A percentile compares a stretch with the other conserved stretches of the same genome.
phyloP scores from a whole-genome alignment of 129 eudicot genomes.

The Glebionis coronaria region DNA sequence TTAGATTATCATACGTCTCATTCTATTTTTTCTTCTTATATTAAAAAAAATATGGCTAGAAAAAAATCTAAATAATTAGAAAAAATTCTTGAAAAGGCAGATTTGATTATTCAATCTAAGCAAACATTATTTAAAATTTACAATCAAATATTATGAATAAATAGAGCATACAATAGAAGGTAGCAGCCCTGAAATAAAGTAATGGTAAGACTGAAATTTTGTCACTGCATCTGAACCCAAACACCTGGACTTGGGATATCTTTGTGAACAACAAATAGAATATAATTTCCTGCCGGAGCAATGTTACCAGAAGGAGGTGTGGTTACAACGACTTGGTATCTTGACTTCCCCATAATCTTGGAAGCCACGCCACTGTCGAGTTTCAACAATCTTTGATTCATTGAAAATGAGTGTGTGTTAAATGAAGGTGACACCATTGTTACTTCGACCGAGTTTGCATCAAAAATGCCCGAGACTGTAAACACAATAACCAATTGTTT shows the following conservation, averaged over 20 bases:
- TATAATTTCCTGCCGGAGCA: conserved; percentile 57
- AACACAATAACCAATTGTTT: conserved; percentile 8
- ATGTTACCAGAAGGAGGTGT: conserved; percentile 42
- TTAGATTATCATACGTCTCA: no score
- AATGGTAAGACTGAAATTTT: background rate
- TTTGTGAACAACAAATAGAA: conserved; percentile 58
- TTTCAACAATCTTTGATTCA: conserved; percentile 25
- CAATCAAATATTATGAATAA: no score
- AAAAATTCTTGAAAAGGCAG: no score
- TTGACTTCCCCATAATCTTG: conserved; percentile 24
- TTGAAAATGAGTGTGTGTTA: conserved; percentile 34
- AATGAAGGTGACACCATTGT: conserved; percentile 31
- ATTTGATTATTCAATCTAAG: no score
- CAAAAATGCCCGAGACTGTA: conserved; percentile 3
- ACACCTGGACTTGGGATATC: conserved; percentile 63
- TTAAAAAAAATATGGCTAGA: no score
- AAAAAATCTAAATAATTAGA: no score
- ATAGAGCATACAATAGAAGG: no score
- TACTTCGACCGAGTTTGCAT: background rate
- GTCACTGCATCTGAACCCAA: conserved; percentile 53
- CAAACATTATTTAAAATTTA: no score
- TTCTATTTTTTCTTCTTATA: no score
- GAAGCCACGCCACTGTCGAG: conserved; percentile 8
- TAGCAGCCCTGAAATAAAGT: no score
- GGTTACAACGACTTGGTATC: conserved; percentile 8